Conservation (phyloP, 176 grass and related monocot genomes). For the Phoenix dactylifera region DNA sequence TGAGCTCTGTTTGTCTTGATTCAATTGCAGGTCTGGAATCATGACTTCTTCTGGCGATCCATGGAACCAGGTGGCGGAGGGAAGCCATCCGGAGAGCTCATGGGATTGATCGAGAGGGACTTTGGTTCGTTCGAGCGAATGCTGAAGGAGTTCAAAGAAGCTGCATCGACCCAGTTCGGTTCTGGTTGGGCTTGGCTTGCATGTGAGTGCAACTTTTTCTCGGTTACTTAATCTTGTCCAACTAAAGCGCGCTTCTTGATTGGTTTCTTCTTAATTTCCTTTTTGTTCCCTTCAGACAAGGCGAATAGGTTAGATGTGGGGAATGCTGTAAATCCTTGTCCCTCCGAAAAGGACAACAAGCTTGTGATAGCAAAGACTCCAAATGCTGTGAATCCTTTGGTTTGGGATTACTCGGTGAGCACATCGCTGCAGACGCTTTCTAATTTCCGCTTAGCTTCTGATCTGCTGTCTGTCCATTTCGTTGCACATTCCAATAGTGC, state of each 20-base stretch:
- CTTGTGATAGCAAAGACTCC: constrained; percentile 75
- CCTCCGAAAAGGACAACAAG: constrained; percentile 60
- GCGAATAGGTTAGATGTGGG: constrained; percentile 57
- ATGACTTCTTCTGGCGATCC: constrained; percentile 88
- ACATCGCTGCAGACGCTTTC: background rate
- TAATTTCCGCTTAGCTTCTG: background rate
- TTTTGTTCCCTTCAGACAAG: constrained; percentile 45
- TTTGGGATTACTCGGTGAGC: constrained; percentile 90
- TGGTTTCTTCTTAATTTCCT: constrained; percentile 10
- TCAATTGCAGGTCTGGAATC: constrained; percentile 55
- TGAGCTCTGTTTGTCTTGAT: background rate
- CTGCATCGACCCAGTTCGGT: constrained; percentile 70
- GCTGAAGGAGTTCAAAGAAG: constrained; percentile 46
- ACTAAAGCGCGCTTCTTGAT: too few relatives aligned
- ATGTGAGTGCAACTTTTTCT: constrained; percentile 40
- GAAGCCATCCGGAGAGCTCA: constrained; percentile 32
- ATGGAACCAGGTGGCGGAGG: constrained; percentile 66
- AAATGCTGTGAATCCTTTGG: constrained; percentile 76
- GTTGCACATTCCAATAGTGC: too few relatives aligned
- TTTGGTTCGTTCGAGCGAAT: constrained; percentile 71
- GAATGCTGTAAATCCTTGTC: constrained; percentile 63
- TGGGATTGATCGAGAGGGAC: constrained; percentile 67
- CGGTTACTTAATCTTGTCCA: background rate
- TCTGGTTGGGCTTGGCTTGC: constrained; percentile 97
- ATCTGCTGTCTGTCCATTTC: too few relatives aligned